Evolutionary conservation across 495 filamentous ascomycete species (phyloP), one percentile per base, ranked within the genome.

Genomic region (Gamarada debralockiae): DNA sequence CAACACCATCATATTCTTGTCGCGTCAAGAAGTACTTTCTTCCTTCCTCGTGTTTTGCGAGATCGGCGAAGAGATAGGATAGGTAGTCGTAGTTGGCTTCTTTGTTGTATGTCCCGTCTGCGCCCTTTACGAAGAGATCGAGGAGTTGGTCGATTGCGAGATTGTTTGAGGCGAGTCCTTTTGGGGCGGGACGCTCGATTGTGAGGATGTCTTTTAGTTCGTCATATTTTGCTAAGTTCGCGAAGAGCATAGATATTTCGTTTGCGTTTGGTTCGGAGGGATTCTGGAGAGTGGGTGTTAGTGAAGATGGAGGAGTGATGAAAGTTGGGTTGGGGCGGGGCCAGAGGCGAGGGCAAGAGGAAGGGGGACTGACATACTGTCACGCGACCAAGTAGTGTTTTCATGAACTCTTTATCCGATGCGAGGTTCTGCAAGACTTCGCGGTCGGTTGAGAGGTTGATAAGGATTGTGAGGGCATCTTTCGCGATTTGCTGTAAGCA

Each of bases 111-210:
- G 72, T 70, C 0, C 84, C 86, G 50, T 88, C 84, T 3, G 87
- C 82, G 12, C 92, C 92, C 69, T 90, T 91, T 50, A 97, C 95
- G 64, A 97, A 98, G 61, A 92, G 85, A 65, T 96, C 93, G 60
- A 97, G 84, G 17, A 97, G 71, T 64, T 97, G 95, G 65, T 96
- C 89, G 45, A 97, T 81, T 12, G 86, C 86, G 37, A 81, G 72
- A 25, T 83, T 74, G 3, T 86, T 85, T 3, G 91, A 91, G 18
- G 85, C 72, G 21, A 79, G 74, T 14, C 76, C 75, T 20, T 70
- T 67, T 5, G 86, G 84, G 9, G 81, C 66, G 9, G 70, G 58
- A 43, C 87, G 82, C 57, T 84, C 85, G 22, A 86, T 70, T 2
- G 72, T 70, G 13, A 88, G 62, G 21, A 97, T 68, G 38, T 79